phyloP scores from a whole-genome alignment of 495 filamentous ascomycete genomes.

The Extremus antarcticus region DNA sequence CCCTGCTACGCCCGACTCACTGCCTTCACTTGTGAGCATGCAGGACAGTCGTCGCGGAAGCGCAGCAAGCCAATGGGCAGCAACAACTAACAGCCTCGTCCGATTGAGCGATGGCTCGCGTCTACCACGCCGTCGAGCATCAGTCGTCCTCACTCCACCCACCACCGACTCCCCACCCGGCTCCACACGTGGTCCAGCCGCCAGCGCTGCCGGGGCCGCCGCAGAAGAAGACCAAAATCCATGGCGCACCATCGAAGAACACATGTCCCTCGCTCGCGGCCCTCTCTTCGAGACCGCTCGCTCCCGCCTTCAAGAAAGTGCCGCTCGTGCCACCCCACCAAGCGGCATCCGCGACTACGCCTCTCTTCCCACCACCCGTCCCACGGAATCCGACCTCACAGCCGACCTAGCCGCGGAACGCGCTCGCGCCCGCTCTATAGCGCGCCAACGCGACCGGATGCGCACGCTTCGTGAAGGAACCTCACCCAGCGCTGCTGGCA shows the following conservation, averaged over 20 bases:
- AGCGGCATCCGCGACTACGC: background rate
- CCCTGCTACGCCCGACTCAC: background rate
- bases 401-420: constrained; percentile 13
- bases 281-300: constrained; percentile 19
- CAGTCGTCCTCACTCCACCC: constrained; percentile 19
- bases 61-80: background rate
- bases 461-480: background rate
- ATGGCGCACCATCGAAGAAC: constrained; percentile 38
- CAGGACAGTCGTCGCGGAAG: background rate
- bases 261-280: constrained; percentile 28
- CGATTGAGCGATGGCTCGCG: constrained; percentile 7
- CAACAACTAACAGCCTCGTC: background rate
- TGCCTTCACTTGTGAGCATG: background rate
- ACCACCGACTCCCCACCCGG: constrained; percentile 1
- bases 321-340: constrained; percentile 10
- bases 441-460: constrained; percentile 8
- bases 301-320: constrained; percentile 7
- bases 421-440: constrained; percentile 3
- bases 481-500: background rate
- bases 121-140: constrained; percentile 24
- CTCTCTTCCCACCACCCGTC: background rate
- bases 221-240: constrained; percentile 23
- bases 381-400: constrained; percentile 2
- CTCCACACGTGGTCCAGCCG: background rate
- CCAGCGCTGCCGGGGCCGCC: background rate